Evolutionary conservation across 2,329 filamentous ascomycete species (phyloP).

Genomic region (Talaromyces pinophilus): DNA sequence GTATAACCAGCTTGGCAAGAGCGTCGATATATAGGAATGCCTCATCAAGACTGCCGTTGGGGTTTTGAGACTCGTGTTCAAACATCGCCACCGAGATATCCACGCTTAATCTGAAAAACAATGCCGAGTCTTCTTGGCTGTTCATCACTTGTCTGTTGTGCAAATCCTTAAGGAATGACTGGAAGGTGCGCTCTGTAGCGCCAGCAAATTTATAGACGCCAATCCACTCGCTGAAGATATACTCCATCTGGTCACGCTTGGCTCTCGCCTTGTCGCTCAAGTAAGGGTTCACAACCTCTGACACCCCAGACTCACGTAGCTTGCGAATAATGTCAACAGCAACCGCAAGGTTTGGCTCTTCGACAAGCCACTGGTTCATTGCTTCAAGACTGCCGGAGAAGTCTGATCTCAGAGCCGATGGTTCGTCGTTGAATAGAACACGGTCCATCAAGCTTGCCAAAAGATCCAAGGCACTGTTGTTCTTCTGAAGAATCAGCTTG

Average conservation of each 20-base stretch:
- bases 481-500: constrained; percentile 69
- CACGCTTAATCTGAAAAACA: constrained; percentile 78
- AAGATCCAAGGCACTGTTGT: constrained; percentile 72
- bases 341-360: constrained; percentile 66
- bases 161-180: constrained; percentile 81
- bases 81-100: constrained; percentile 77
- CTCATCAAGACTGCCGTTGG: constrained; percentile 61
- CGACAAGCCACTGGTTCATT: constrained; percentile 76
- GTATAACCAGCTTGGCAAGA: constrained; percentile 74
- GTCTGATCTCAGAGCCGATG: constrained; percentile 77
- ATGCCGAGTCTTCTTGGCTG: constrained; percentile 71
- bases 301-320: constrained; percentile 57
- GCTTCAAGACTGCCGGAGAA: constrained; percentile 80
- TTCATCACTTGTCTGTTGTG: constrained; percentile 72
- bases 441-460: constrained; percentile 78
- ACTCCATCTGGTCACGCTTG: constrained; percentile 82
- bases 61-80: constrained; percentile 67
- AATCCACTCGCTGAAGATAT: constrained; percentile 95
- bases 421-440: constrained; percentile 74
- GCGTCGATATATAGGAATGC: constrained; percentile 72
- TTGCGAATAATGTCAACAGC: constrained; percentile 72
- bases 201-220: constrained; percentile 76
- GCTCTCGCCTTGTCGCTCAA: constrained; percentile 59
- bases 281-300: constrained; percentile 57
- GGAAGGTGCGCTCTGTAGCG: constrained; percentile 69